These are phyloP conservation scores for Thinopyrum elongatum DNA, from an alignment of 176 grass and related monocot species.

Conservation along the genomic window DNA sequence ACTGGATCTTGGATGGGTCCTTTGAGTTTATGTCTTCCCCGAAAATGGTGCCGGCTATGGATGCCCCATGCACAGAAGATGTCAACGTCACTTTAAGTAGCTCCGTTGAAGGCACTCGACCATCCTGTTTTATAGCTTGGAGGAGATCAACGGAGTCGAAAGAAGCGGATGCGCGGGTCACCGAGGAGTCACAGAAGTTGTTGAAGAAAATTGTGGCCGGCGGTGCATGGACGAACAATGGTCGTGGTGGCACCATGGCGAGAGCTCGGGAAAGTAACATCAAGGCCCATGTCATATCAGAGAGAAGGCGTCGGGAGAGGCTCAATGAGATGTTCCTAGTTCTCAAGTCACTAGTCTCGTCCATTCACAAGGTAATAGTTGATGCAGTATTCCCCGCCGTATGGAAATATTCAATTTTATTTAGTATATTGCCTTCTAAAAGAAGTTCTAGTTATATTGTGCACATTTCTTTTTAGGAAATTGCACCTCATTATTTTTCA, in stretches of 20 bases:
- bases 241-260: no score
- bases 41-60: background rate
- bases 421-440: no score
- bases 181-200: constrained; percentile 50
- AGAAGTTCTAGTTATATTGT: no score
- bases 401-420: background rate
- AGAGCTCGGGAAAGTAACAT: no score
- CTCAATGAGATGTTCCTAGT: no score
- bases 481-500: no score
- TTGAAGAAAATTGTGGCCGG: constrained; percentile 60
- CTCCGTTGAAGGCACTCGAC: background rate
- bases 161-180: background rate
- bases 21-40: constrained; percentile 26
- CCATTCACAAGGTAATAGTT: no score
- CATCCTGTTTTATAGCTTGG: constrained; percentile 59
- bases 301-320: no score
- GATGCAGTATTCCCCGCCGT: no score
- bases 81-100: background rate
- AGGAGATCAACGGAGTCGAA: background rate
- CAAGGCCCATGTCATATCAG: no score
- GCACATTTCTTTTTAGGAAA: no score
- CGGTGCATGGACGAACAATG: constrained; percentile 12
- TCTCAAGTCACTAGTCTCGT: no score
- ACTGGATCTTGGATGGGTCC: constrained; percentile 37
- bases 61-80: background rate